Conservation (phyloP, 2,329 filamentous ascomycete genomes). For the Aspergillus viridinutans region DNA sequence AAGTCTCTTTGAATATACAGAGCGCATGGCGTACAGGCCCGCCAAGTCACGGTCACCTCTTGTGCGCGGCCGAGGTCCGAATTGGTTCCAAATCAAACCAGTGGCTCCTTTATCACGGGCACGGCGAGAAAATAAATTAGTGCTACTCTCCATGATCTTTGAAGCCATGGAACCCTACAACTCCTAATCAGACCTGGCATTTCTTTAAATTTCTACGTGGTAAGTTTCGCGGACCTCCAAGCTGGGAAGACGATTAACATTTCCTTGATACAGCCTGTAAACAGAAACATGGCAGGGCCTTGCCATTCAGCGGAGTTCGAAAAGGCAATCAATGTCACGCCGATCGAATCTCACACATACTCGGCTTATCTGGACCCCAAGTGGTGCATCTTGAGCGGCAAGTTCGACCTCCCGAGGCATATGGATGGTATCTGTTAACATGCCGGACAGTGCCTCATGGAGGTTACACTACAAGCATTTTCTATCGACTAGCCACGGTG, state of each 20-base stretch:
- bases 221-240: too few species aligned
- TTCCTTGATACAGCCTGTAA: too few species aligned
- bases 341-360: slow-evolving; percentile 42
- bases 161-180: too few species aligned
- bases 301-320: slow-evolving; percentile 10
- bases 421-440: background rate
- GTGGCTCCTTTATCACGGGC: too few species aligned
- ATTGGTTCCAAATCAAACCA: too few species aligned
- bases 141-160: too few species aligned
- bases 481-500: slow-evolving; percentile 53
- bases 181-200: too few species aligned
- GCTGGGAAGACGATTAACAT: background rate
- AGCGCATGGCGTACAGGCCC: background rate
- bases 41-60: background rate
- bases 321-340: slow-evolving; percentile 21
- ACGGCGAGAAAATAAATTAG: too few species aligned
- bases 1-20: background rate
- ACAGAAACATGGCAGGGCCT: background rate
- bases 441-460: slow-evolving; percentile 57
- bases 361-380: slow-evolving; percentile 48
- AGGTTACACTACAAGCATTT: slow-evolving; percentile 59
- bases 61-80: background rate
- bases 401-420: background rate
- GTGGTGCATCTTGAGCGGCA: slow-evolving; percentile 60
- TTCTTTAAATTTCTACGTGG: too few species aligned